phyloP scores from a whole-genome alignment of 768 basidiomycete species.

The Leccinum subtestaceum region DNA sequence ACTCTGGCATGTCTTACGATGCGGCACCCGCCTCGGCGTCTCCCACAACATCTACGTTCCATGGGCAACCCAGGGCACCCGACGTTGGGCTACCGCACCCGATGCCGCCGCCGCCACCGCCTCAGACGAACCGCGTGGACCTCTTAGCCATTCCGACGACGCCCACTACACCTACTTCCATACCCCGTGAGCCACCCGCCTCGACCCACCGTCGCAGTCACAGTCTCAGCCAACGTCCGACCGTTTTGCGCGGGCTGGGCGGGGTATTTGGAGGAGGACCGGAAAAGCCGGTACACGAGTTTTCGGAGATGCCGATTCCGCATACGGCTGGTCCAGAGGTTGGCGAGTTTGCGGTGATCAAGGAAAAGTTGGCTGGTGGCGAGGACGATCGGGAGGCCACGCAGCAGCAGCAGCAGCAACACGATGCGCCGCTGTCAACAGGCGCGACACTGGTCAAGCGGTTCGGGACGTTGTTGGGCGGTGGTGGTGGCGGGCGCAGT shows the following conservation, averaged over 20 bases:
- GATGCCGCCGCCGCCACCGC: conserved; percentile 21
- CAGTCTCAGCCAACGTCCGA: conserved; percentile 76
- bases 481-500: conserved; percentile 28
- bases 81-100: conserved; percentile 49
- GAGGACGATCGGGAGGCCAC: conserved; percentile 22
- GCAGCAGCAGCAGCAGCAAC: not conserved
- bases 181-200: conserved; percentile 71
- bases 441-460: conserved; percentile 74
- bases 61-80: conserved; percentile 60
- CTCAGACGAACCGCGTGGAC: conserved; percentile 32
- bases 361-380: conserved; percentile 28
- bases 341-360: conserved; percentile 47
- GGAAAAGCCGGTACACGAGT: conserved; percentile 41
- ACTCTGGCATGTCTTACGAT: conserved; percentile 81
- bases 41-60: conserved; percentile 59
- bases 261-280: conserved; percentile 54
- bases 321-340: conserved; percentile 68
- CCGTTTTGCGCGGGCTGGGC: conserved; percentile 50
- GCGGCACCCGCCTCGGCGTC: conserved; percentile 43
- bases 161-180: conserved; percentile 27
- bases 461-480: conserved; percentile 63
- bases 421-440: conserved; percentile 42
- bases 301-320: conserved; percentile 42
- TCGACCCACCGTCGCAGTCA: conserved; percentile 81
- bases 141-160: conserved; percentile 21